Base-by-base conservation (phyloP, 116 monocot genomes). In the Zostera marina region DNA sequence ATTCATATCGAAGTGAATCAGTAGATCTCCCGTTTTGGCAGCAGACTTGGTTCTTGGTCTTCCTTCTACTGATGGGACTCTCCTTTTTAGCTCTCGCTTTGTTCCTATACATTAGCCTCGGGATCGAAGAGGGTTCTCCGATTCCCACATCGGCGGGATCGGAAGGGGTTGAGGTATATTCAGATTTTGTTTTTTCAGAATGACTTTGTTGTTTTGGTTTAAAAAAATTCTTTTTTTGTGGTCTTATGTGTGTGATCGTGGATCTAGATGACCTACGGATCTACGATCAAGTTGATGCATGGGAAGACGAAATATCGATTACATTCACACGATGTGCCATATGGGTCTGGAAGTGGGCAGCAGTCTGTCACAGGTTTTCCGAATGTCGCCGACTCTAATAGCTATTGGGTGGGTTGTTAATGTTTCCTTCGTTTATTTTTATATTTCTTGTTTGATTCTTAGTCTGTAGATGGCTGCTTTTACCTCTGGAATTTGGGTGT, bases 321-420 rank as follows among this genome's bases (percentile, higher is more conserved):
- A 73, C 98, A 90, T 66, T 98, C 98, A 44, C 90, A 98, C 64
- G 90, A 98, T 10, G 90, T 98, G 42, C 98, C 90, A 0, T 98
- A 90, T 47, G 86, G 98, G 42, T 81, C 90, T 1, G 98, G 98
- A 9, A 98, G 98, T 65, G 90, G 86, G 48, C 98, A 98, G 67
- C 98, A 90, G 62, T 90, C 98, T 4, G 90, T 98, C n/a, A 98
- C 98, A 9, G 89, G 90, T 13, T 86, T 80, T 47, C 83, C 83
- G 3, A 74, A 70, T 53, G 98, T 83, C 1, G 90, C 86, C 60
- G 98, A 98, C 59, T 58, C 98, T 9, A 98, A 90, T 67, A 98
- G 98, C 69, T 98, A 90, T 45, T 98, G 90, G 98, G 98, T 98
- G 48, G 13, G 72, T 41, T 53, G 7, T 40, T 23, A 12, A 32